Conservation (phyloP, 257 asterid species). For the Echites panduratus region DNA sequence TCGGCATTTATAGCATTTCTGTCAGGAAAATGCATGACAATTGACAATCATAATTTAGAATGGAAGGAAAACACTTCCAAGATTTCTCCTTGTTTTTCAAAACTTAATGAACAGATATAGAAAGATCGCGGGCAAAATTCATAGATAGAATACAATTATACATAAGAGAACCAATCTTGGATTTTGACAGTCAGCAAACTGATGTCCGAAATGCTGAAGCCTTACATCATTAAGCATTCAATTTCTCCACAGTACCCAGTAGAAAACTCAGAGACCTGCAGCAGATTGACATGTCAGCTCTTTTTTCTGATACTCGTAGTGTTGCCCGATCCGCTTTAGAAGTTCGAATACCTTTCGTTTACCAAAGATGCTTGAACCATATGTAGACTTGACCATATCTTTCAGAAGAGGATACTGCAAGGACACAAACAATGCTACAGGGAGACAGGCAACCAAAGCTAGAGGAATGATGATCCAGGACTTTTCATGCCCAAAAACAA, state of each 20-base stretch:
- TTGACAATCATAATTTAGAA: background rate
- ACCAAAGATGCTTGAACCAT: conserved; percentile 21
- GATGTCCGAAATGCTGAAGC: background rate
- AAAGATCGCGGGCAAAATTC: too few species aligned
- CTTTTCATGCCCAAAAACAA: conserved; percentile 14
- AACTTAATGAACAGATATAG: too few species aligned
- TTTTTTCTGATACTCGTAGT: background rate
- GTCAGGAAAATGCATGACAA: background rate
- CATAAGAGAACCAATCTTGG: background rate
- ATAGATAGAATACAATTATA: background rate
- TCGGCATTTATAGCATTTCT: too few species aligned
- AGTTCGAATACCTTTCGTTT: background rate
- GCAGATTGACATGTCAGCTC: background rate
- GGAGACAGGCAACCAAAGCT: conserved; percentile 14
- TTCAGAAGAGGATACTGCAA: conserved; percentile 13
- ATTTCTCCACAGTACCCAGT: background rate
- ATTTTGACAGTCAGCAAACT: background rate
- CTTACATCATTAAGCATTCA: background rate
- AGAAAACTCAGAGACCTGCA: background rate
- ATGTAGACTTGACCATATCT: conserved; percentile 22
- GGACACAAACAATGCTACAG: conserved; percentile 10
- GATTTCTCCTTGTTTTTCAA: background rate
- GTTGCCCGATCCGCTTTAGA: background rate
- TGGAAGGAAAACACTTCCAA: too few species aligned
- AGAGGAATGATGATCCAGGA: conserved; percentile 12